Base-by-base conservation (phyloP, 805 yeast genomes). In the Tanozyma kutaoensis region DNA sequence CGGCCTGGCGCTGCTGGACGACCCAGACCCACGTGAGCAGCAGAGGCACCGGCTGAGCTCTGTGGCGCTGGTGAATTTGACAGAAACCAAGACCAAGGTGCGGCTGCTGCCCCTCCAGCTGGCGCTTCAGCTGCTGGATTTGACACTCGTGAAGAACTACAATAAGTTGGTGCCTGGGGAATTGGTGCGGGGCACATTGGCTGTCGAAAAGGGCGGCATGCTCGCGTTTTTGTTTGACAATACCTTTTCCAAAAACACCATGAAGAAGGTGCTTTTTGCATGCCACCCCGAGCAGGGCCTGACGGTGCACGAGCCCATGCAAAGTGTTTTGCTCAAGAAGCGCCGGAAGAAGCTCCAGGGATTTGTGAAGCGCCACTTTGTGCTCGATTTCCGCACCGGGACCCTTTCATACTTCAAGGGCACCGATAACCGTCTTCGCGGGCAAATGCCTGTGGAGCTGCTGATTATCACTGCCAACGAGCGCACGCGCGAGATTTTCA, bases 191-290 rank as follows among this genome's bases (percentile, higher is more conserved):
- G 93, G 86, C 1, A 53, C 60, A 15, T 59, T 76, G 32, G 59
- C 62, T n/a, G 76, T 76, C 3, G 50, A 49, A 3, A 57, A 62
- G 14, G 79, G 76, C 7, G 88, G 88, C 2, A 66, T 76, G 41
- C 78, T 69, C 51, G 96, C 95, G 0, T 80, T 88, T 46, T 76
- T 91, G 15, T 78, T 88, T 44, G 97, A 88, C 52, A 88, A 88
- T 53, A 78, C 94, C 1, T 82, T 85, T 40, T 77, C 95, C 18
- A 84, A 80, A 43, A 81, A 77, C 18, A 76, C 75, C 14, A 74
- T 84, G 25, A 91, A 88, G 49, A 82, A 78, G 33, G 72, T 88
- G 1, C 58, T 74, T 30, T 85, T 85, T 15, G 17, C 17, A 5
- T 15, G 7, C 7, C 17, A 15, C 7, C 7, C 7, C 7, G 17